phyloP scores from a whole-genome alignment of 2,329 filamentous ascomycete genomes.

The Trichoderma simmonsii region DNA sequence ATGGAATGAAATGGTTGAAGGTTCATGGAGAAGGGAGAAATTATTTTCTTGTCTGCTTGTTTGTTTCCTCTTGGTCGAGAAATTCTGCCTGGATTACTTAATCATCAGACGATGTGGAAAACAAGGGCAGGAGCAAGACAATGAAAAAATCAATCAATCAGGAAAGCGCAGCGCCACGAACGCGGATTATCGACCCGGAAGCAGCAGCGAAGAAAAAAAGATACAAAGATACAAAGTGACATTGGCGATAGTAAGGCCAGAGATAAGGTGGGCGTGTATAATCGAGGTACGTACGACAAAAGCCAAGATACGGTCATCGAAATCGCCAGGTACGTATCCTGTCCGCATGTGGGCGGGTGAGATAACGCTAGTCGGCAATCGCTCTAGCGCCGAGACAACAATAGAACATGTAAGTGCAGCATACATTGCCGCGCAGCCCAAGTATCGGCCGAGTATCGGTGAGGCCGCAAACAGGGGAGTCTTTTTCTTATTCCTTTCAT shows the following conservation, averaged over 20 bases:
- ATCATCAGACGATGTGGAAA: not conserved
- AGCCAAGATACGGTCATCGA: constrained; percentile 15
- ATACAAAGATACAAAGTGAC: not conserved
- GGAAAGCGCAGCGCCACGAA: constrained; percentile 4
- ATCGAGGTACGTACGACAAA: constrained; percentile 18
- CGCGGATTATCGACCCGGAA: not conserved
- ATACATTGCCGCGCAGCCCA: not conserved
- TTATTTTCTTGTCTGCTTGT: not conserved
- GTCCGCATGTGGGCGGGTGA: not conserved
- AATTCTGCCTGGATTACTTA: not conserved
- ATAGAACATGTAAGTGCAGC: not conserved
- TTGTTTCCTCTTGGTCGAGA: not conserved
- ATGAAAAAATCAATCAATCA: not conserved
- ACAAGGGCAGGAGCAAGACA: not conserved
- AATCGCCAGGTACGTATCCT: constrained; percentile 9
- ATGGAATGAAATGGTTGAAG: not conserved
- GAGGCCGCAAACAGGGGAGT: constrained; percentile 8
- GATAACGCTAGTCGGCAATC: constrained; percentile 1
- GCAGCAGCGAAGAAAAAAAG: not conserved
- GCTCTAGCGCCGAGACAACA: not conserved
- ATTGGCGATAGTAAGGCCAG: not conserved
- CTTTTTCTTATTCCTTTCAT: not conserved
- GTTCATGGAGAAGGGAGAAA: not conserved
- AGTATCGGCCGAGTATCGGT: constrained; percentile 14
- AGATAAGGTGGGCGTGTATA: constrained; percentile 10